Base-by-base conservation (phyloP, 345 rosid genomes). In the Ricinus communis region DNA sequence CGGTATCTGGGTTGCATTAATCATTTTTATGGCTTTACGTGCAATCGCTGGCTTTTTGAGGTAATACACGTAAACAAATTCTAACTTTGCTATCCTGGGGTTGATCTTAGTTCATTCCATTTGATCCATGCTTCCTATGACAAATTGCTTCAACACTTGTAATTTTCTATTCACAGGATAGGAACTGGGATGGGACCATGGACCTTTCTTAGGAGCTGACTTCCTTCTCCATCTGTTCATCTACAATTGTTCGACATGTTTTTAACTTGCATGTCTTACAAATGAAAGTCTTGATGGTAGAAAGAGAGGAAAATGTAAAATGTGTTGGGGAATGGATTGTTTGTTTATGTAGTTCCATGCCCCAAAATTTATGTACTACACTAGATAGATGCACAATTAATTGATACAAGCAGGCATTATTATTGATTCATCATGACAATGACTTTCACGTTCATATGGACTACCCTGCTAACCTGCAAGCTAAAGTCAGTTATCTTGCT, bases 111-210 rank as follows among this genome's bases (percentile, higher is more conserved):
- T 43, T 59, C 25, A 54, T 22, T 65, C 24, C 40, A 27, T 25
- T 65, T 25, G 24, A 25, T 25, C 15, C 14, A 30, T 41, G 55
- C 11, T 14, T 19, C 3, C 47, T 65, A 56, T 27, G 1, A 2
- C 25, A 16, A 28, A 11, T 27, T 56, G 5, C n/a, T 30, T 60
- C 38, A 52, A 52, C 27, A 28, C 68, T 33, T 18, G 18, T 45
- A 25, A 5, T 49, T 59, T 21, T 19, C 15, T 43, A 27, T 69
- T 10, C 73, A 64, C 82, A 84, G 87, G 75, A 65, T 77, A 53
- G 85, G 85, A 16, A 50, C 77, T 10, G 84, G 81, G 13, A 72
- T 43, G 47, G 85, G 87, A 38, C 87, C 87, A 14, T 84, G 85
- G 87, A 53, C 57, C 33, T 82, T 79, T 77, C 81, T 81, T 50